Base-by-base conservation (phyloP, 2,329 filamentous ascomycete genomes). In the Penicillium sp. region DNA sequence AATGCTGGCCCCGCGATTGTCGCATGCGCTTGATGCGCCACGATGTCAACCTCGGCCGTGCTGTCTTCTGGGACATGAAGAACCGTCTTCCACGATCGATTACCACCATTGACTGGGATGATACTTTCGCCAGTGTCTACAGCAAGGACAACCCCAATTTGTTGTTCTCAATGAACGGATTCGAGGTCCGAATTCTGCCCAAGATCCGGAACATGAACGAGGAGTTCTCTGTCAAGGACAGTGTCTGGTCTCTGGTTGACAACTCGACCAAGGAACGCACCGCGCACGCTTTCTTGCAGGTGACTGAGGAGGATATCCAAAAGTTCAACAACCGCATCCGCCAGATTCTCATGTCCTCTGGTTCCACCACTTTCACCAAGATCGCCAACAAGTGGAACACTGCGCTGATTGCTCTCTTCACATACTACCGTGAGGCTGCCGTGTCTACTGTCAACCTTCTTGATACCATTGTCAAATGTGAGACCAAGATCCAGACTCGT, bases 381-480 rank as follows among this genome's bases (percentile, higher is more conserved):
- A 99, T 99, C 69, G 94, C 95, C 44, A 99, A 99, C 78, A 99
- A 99, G 78, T 99, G 95, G 94, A 99, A 99, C 76, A 99, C 94
- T 0, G 94, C 91, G 1, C 77, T 99, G 63, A 99, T 99, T 67
- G 92, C 94, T 0, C 83, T 99, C 24, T 99, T 99, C 77, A 97
- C 94, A 0, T 99, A 99, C 76, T 99, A 99, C 71, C 91, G 94
- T 72, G 94, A 99, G 72, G 94, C 94, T 45, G 94, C 94, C 14
- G 93, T 97, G 1, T 96, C 93, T 1, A 99, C 95, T 0, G 91
- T 97, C 57, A 90, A 91, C 58, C 81, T 99, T 4, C 83, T 99
- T 3, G 94, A 99, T 71, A 97, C 93, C 0, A 99, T 99, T 65
- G 94, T 99, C 72, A 99, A 99, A 77, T 99, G 94, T 65, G 94